phyloP scores from a whole-genome alignment of 148 eudicot species.

The Nyssa sinensis region DNA sequence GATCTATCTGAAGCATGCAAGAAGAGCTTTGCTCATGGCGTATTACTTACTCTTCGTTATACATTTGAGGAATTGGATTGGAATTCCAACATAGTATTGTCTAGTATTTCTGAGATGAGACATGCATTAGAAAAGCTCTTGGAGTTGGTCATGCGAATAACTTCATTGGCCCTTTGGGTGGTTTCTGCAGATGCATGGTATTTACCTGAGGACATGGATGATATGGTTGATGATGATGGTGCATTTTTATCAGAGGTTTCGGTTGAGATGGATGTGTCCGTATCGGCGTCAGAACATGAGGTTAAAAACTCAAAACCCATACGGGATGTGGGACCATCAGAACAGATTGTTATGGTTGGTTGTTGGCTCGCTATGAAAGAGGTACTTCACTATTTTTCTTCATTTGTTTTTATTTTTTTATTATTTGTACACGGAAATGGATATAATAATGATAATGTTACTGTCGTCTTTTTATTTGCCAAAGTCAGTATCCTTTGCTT shows the following conservation, averaged over 20 bases:
- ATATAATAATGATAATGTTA: neutral
- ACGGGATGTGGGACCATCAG: conserved; percentile 52
- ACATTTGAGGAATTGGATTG: conserved; percentile 96
- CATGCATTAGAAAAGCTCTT: conserved; percentile 62
- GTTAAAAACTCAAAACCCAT: conserved; percentile 29
- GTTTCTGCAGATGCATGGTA: conserved; percentile 94
- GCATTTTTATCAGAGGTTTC: conserved; percentile 46
- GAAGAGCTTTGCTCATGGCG: conserved; percentile 93
- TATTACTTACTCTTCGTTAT: conserved; percentile 86
- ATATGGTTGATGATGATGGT: conserved; percentile 64
- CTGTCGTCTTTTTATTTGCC: neutral
- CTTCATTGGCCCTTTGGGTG: conserved; percentile 91
- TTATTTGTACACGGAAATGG: neutral
- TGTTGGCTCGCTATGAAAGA: conserved; percentile 99
- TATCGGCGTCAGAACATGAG: conserved; percentile 27
- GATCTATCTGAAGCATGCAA: conserved; percentile 86
- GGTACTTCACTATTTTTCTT: conserved; percentile 39
- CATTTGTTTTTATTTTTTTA: conserved; percentile 12
- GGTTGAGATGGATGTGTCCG: conserved; percentile 34
- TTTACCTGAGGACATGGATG: conserved; percentile 88
- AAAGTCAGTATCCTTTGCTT: neutral
- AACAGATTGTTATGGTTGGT: conserved; percentile 97
- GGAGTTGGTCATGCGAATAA: conserved; percentile 74
- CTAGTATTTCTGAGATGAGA: conserved; percentile 62
- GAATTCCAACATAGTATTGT: conserved; percentile 49